These are phyloP conservation scores for Logfia minima DNA, from an alignment of 129 eudicot species.

Conservation along the genomic window DNA sequence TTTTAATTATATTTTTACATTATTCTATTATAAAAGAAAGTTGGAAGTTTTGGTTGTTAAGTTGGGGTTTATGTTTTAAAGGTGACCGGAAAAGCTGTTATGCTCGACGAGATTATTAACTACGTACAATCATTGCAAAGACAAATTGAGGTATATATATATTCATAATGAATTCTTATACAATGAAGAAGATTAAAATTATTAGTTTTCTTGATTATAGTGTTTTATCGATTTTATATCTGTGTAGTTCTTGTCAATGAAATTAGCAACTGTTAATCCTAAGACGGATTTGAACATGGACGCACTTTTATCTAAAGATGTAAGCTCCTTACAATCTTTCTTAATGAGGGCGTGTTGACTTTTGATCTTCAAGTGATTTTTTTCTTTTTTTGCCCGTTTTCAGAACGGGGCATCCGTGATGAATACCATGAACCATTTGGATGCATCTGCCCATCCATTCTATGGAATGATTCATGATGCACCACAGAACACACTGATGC, in stretches of 20 bases:
- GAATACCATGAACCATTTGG: conserved; percentile 44
- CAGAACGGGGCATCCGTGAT: conserved; percentile 55
- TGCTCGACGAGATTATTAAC: conserved; percentile 92
- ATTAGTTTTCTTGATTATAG: conserved; percentile 18
- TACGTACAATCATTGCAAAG: conserved; percentile 85
- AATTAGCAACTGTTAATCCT: conserved; percentile 75
- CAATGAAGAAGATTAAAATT: background rate
- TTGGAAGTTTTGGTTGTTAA: conserved; percentile 9
- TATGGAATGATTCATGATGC: conserved; percentile 49
- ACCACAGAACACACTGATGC: conserved; percentile 40
- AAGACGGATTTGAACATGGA: conserved; percentile 69
- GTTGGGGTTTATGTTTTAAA: conserved; percentile 28
- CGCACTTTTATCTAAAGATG: conserved; percentile 75
- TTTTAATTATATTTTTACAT: background rate
- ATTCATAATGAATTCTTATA: background rate
- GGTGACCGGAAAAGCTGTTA: conserved; percentile 91
- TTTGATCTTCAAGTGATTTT: conserved; percentile 12
- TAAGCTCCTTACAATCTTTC: conserved; percentile 42
- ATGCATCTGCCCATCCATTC: conserved; percentile 46
- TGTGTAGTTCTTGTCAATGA: conserved; percentile 87
- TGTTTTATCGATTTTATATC: conserved; percentile 2
- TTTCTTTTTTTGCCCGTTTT: conserved; percentile 1
- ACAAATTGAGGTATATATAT: conserved; percentile 72
- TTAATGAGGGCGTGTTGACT: background rate
- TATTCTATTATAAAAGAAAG: background rate